Evolutionary conservation across 2,329 filamentous ascomycete genomes (phyloP).

Genomic region (Pyrenophora teres): DNA sequence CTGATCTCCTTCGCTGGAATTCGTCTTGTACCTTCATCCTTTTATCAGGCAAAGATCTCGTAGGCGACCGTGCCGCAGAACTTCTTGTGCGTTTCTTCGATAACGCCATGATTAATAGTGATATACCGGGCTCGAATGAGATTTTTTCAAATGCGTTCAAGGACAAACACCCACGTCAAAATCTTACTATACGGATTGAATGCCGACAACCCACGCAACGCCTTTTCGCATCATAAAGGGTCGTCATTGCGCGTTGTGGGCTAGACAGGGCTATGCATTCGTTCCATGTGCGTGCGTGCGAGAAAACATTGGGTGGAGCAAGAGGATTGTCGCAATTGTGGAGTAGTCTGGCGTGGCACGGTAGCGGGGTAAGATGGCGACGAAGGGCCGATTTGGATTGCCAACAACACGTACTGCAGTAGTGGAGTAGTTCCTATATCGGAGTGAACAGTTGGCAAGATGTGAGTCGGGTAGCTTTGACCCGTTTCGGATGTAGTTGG

Average conservation of each 20-base stretch:
- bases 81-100: slow-evolving; percentile 26
- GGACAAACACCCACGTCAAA: background rate
- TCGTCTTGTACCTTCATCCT: slow-evolving; percentile 9
- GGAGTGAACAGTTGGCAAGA: slow-evolving; percentile 8
- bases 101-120: slow-evolving; percentile 8
- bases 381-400: background rate
- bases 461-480: background rate
- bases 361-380: slow-evolving; percentile 10
- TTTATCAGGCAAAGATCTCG: background rate
- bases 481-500: slow-evolving; percentile 12
- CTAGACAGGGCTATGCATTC: background rate
- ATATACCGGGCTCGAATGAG: background rate
- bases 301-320: slow-evolving; percentile 9
- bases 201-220: too few relatives aligned
- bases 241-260: background rate
- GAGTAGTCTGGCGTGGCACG: slow-evolving; percentile 25
- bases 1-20: slow-evolving; percentile 14
- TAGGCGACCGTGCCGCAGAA: slow-evolving; percentile 2
- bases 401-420: background rate
- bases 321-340: slow-evolving; percentile 27
- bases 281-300: background rate
- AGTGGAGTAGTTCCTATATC: slow-evolving; percentile 13
- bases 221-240: too few relatives aligned
- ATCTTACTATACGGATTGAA: background rate
- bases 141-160: background rate